These are phyloP conservation scores for Lepidium didymum DNA, from an alignment of 345 rosid genomes.

Conservation along the genomic window DNA sequence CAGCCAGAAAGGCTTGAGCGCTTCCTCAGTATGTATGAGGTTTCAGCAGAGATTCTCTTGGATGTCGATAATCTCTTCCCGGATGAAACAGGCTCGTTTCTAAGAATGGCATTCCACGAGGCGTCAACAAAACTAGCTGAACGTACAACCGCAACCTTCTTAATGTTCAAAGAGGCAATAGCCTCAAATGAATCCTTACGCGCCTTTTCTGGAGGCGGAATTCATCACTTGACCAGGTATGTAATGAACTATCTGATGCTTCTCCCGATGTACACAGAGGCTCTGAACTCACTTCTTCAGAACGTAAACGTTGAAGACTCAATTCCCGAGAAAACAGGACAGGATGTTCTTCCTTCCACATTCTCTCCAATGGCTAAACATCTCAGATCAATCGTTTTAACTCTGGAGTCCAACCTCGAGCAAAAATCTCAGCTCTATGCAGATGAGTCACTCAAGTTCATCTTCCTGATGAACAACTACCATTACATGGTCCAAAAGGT, in stretches of 20 bases:
- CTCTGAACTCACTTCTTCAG: constrained; percentile 50
- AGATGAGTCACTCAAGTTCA: constrained; percentile 37
- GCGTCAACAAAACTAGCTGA: constrained; percentile 37
- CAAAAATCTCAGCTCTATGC: constrained; percentile 50
- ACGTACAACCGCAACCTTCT: constrained; percentile 39
- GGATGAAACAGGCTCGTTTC: constrained; percentile 41
- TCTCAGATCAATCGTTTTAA: constrained; percentile 35
- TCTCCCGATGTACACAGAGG: constrained; percentile 40
- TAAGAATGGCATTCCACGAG: constrained; percentile 49
- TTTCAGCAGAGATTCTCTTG: constrained; percentile 38
- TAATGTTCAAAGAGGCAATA: constrained; percentile 41
- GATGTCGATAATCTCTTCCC: constrained; percentile 45
- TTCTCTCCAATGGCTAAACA: constrained; percentile 54
- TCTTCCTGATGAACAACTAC: constrained; percentile 65
- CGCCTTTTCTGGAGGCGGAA: constrained; percentile 44
- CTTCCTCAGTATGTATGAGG: constrained; percentile 67
- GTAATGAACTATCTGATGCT: constrained; percentile 76
- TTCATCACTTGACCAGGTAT: constrained; percentile 62
- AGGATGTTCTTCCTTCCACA: constrained; percentile 30
- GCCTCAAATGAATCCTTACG: constrained; percentile 35
- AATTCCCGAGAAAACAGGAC: constrained; percentile 25
- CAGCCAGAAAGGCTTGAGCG: constrained; percentile 59
- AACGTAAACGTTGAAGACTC: constrained; percentile 31
- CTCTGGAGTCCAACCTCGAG: constrained; percentile 47
- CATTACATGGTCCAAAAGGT: constrained; percentile 77